Evolutionary conservation across 768 basidiomycete species (phyloP).

Genomic region (Vararia minispora): DNA sequence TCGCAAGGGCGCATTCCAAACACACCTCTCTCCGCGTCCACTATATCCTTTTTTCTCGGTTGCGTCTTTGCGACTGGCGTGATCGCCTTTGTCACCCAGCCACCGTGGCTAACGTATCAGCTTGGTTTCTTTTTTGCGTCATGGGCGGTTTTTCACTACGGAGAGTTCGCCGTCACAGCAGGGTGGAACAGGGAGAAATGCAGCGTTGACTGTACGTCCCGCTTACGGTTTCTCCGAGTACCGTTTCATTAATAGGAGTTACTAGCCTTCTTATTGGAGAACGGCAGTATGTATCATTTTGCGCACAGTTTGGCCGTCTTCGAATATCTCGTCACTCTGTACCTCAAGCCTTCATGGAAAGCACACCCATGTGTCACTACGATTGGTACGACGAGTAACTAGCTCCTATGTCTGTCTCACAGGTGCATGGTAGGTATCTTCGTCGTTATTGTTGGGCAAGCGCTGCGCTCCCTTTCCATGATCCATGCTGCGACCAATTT

Average conservation of each 20-base stretch:
- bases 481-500: constrained; percentile 91
- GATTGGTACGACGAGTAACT: constrained; percentile 34
- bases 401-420: neutral
- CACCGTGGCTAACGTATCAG: constrained; percentile 63
- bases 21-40: constrained; percentile 69
- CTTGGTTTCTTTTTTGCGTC: constrained; percentile 76
- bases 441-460: constrained; percentile 61
- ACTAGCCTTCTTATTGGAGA: constrained; percentile 87
- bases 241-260: constrained; percentile 1
- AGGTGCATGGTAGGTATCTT: constrained; percentile 38
- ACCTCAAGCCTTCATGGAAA: constrained; percentile 59
- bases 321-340: constrained; percentile 70
- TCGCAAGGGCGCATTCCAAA: constrained; percentile 68
- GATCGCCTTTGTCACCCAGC: constrained; percentile 29
- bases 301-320: constrained; percentile 68
- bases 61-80: constrained; percentile 48
- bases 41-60: constrained; percentile 85
- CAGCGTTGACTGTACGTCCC: constrained; percentile 77
- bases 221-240: neutral
- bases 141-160: constrained; percentile 87
- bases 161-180: constrained; percentile 90
- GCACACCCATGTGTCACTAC: constrained; percentile 41
- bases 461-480: constrained; percentile 86
- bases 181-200: constrained; percentile 93
- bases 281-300: constrained; percentile 74